phyloP scores from a whole-genome alignment of 352 stramenopile species.

The Phytopythium boreale region DNA sequence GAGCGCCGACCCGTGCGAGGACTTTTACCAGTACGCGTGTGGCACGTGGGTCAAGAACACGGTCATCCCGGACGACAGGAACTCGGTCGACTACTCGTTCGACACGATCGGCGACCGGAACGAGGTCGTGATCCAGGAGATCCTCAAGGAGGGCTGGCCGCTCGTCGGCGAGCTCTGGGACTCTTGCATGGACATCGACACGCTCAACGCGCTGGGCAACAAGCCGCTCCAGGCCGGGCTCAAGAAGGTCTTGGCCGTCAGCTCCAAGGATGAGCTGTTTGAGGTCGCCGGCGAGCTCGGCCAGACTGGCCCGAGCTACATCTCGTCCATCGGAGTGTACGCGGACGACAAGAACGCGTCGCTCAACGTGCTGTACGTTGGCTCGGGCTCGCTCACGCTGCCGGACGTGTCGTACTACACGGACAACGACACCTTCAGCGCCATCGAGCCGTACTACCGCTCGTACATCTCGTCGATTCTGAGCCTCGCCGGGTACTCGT shows the following conservation, averaged over 20 bases:
- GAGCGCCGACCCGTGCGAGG: conserved; percentile 45
- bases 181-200: conserved; percentile 58
- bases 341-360: conserved; percentile 51
- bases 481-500: conserved; percentile 23
- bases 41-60: conserved; percentile 46
- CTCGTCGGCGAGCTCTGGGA: conserved; percentile 57
- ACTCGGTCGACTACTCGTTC: conserved; percentile 46
- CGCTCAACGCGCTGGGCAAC: conserved; percentile 38
- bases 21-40: conserved; percentile 78
- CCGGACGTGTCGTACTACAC: conserved; percentile 90
- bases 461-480: conserved; percentile 39
- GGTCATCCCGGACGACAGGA: conserved; percentile 28
- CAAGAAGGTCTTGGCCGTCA: conserved; percentile 27
- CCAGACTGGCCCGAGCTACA: conserved; percentile 44
- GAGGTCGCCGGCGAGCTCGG: conserved; percentile 37
- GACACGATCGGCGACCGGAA: conserved; percentile 42
- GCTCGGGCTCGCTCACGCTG: conserved; percentile 70
- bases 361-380: conserved; percentile 71
- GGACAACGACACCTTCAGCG: conserved; percentile 35
- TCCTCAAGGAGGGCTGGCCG: conserved; percentile 62
- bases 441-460: conserved; percentile 30
- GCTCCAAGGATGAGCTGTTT: conserved; percentile 38
- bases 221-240: conserved; percentile 38
- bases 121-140: conserved; percentile 46
- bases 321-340: conserved; percentile 60